These are phyloP conservation scores for Dactylellina sp. DNA, from an alignment of 2,329 filamentous ascomycete species.

Conservation along the genomic window DNA sequence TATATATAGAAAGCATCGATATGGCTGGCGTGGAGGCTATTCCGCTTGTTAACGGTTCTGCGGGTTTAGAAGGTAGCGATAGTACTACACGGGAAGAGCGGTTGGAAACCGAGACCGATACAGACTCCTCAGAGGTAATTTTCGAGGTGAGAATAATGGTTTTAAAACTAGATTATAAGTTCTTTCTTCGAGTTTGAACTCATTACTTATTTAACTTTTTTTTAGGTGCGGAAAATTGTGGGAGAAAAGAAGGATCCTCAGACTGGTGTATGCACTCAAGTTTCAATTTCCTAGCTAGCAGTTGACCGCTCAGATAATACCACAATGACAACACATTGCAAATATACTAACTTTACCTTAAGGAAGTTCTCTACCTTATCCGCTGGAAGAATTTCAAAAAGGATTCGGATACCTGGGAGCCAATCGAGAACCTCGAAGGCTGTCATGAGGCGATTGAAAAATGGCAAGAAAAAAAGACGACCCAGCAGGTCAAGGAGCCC, in stretches of 20 bases:
- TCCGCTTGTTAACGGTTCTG: background rate
- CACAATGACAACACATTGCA: conserved; percentile 19
- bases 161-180: no score
- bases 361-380: conserved; percentile 42
- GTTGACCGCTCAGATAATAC: conserved; percentile 7
- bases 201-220: background rate
- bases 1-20: no score
- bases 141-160: conserved; percentile 4
- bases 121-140: background rate
- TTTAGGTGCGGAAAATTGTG: conserved; percentile 43
- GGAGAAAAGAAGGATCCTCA: conserved; percentile 15
- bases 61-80: no score
- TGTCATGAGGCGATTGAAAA: conserved; percentile 37
- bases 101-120: background rate
- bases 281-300: background rate
- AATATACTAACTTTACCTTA: conserved; percentile 15
- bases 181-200: no score
- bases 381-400: conserved; percentile 57
- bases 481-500: background rate
- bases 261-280: conserved; percentile 18
- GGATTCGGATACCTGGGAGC: conserved; percentile 58
- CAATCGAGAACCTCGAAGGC: conserved; percentile 45
- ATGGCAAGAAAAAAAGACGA: conserved; percentile 44
- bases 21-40: background rate
- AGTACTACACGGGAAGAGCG: no score